Evolutionary conservation across 139 green algal species (phyloP), one percentile per base, ranked within the genome.

Genomic region (Zygnema circumcarinatum): DNA sequence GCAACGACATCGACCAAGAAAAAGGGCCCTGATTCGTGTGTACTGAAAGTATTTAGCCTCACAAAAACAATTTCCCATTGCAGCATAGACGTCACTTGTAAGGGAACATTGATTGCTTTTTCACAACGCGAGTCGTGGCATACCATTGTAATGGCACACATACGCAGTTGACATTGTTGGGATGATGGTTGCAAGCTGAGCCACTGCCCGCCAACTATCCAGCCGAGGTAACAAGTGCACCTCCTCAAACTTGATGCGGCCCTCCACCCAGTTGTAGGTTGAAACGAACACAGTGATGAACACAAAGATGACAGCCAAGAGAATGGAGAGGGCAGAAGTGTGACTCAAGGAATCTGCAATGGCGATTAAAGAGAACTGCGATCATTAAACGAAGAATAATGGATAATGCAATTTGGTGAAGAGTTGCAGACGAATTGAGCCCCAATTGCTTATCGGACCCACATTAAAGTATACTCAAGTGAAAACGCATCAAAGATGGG

Each of bases 91-190:
- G n/a, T n/a, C n/a, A n/a, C n/a, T n/a, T n/a, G n/a, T n/a, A n/a
- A n/a, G n/a, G n/a, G n/a, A n/a, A n/a, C n/a, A n/a, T n/a, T n/a
- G n/a, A n/a, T n/a, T n/a, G n/a, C n/a, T n/a, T n/a, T n/a, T n/a
- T n/a, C n/a, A n/a, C n/a, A n/a, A n/a, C n/a, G n/a, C n/a, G n/a
- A n/a, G n/a, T n/a, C n/a, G n/a, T n/a, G n/a, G n/a, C 76, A 38
- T n/a, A 84, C 76, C 78, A 29, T 84, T 84, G 78, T 78, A 84
- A 53, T 84, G 78, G 78, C 78, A 84, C 32, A 84, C 74, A 53
- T 76, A 84, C 52, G 80, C 80, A 38, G 76, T 86, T 36, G 80
- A 39, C 80, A 86, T 86, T 38, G 78, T 67, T 11, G 80, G 80
- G n/a, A 86, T 38, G n/a, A 86, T 38, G 80, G 54, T 81, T 38